phyloP scores from a whole-genome alignment of 805 yeast species.

The Candida tammaniensis region DNA sequence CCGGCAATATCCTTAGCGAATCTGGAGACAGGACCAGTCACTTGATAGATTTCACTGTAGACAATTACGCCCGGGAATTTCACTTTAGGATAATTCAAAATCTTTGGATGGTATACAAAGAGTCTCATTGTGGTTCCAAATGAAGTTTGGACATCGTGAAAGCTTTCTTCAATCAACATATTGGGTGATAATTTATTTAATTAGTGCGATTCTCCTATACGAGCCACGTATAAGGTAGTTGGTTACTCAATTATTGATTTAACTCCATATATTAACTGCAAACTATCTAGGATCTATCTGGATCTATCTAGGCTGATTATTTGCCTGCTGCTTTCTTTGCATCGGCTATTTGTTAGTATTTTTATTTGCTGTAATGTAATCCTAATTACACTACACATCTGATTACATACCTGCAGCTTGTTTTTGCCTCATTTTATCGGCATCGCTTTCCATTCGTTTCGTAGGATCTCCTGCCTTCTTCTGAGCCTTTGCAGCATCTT shows the following conservation, averaged over 20 bases:
- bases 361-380: no score
- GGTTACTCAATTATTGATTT: no score
- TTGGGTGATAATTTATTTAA: no score
- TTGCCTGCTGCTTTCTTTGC: constrained; percentile 42
- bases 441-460: constrained; percentile 84
- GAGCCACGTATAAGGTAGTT: not conserved
- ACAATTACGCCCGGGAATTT: constrained; percentile 80
- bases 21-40: constrained; percentile 74
- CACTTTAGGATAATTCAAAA: constrained; percentile 72
- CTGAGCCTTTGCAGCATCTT: constrained; percentile 50
- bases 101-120: constrained; percentile 62
- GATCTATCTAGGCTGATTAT: not conserved
- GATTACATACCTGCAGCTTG: constrained; percentile 71
- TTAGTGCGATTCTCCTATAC: no score
- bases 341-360: constrained; percentile 39
- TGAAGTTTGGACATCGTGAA: constrained; percentile 62
- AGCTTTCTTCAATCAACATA: constrained; percentile 70
- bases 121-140: constrained; percentile 66
- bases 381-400: not conserved
- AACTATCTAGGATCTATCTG: no score
- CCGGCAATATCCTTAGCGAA: constrained; percentile 78
- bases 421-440: constrained; percentile 84
- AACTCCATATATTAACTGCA: constrained; percentile 1
- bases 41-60: constrained; percentile 80
- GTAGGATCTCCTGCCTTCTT: constrained; percentile 82